Evolutionary conservation across 2,329 filamentous ascomycete genomes (phyloP).

Genomic region (Chaetomium sp.): DNA sequence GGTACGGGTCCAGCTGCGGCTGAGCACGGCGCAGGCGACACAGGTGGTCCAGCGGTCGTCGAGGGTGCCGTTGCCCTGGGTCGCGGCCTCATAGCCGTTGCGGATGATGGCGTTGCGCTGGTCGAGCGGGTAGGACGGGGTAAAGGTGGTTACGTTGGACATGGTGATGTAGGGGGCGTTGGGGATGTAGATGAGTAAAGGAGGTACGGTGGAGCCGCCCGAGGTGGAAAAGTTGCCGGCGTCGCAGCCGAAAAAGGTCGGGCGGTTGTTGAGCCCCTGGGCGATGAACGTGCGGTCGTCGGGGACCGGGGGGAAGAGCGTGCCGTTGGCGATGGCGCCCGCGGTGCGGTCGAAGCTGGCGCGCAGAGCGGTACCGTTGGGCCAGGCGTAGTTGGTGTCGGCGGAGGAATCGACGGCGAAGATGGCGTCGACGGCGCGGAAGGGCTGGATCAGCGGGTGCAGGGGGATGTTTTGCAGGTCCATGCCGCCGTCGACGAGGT

Average conservation of each 20-base stretch:
- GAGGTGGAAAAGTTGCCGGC: slow-evolving; percentile 28
- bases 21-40: slow-evolving; percentile 80
- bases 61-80: slow-evolving; percentile 71
- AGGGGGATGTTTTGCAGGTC: slow-evolving; percentile 46
- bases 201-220: slow-evolving; percentile 19
- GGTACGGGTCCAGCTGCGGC: slow-evolving; percentile 67
- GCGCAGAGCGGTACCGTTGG: slow-evolving; percentile 53
- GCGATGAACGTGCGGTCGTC: slow-evolving; percentile 49
- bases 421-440: slow-evolving; percentile 53
- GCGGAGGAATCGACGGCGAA: slow-evolving; percentile 59
- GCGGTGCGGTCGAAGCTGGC: slow-evolving; percentile 51
- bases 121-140: slow-evolving; percentile 53
- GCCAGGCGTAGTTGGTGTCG: slow-evolving; percentile 52
- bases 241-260: slow-evolving; percentile 59
- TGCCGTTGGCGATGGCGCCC: slow-evolving; percentile 42
- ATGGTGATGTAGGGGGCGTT: slow-evolving; percentile 71
- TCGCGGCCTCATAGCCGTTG: slow-evolving; percentile 81
- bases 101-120: slow-evolving; percentile 74
- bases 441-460: slow-evolving; percentile 43
- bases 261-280: slow-evolving; percentile 51
- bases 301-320: slow-evolving; percentile 54
- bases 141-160: slow-evolving; percentile 77
- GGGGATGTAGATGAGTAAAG: slow-evolving; percentile 60
- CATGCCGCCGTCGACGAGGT: slow-evolving; percentile 45
- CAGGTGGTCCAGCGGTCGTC: slow-evolving; percentile 74